Percentiles rank a stretch among this genome's conserved stretches.
Evolutionary conservation across 805 yeast species (phyloP).

Genomic region (Teunomyces lycoperdinae): DNA sequence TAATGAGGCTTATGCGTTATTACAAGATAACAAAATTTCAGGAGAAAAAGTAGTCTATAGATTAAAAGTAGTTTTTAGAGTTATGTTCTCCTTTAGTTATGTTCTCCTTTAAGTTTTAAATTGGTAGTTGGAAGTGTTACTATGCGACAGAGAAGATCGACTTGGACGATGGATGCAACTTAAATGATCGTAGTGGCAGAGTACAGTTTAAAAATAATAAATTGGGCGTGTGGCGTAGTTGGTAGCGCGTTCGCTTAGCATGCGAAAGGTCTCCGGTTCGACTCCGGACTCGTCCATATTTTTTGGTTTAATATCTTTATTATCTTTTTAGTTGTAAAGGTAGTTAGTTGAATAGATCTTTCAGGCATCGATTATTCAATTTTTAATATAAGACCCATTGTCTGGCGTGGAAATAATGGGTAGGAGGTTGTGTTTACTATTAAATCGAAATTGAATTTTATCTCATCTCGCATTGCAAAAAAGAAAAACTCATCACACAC

Average conservation of each 20-base stretch:
- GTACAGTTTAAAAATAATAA: no score
- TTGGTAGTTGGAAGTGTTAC: no score
- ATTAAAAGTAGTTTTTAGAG: not conserved
- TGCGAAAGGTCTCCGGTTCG: conserved; percentile 79
- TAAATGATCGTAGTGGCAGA: no score
- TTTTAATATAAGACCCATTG: no score
- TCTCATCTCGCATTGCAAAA: conserved; percentile 4
- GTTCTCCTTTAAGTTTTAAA: not conserved
- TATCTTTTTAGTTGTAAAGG: no score
- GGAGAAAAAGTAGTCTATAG: conserved; percentile 46
- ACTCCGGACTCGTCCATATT: conserved; percentile 68
- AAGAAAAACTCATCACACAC: conserved; percentile 1
- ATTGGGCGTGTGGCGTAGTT: conserved; percentile 71
- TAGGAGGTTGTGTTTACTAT: not conserved
- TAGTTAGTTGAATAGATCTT: no score
- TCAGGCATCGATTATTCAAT: no score
- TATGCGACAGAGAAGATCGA: no score
- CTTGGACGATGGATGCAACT: no score
- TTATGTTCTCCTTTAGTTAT: not conserved
- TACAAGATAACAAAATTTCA: conserved; percentile 37
- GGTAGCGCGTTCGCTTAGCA: conserved; percentile 82
- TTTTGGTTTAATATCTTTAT: not conserved
- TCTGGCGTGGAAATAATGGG: not conserved
- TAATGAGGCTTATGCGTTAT: conserved; percentile 38
- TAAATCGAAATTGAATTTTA: not conserved